Conservation (phyloP, 1,284 basidiomycete species). For the Cutaneotrichosporon curvatum region DNA sequence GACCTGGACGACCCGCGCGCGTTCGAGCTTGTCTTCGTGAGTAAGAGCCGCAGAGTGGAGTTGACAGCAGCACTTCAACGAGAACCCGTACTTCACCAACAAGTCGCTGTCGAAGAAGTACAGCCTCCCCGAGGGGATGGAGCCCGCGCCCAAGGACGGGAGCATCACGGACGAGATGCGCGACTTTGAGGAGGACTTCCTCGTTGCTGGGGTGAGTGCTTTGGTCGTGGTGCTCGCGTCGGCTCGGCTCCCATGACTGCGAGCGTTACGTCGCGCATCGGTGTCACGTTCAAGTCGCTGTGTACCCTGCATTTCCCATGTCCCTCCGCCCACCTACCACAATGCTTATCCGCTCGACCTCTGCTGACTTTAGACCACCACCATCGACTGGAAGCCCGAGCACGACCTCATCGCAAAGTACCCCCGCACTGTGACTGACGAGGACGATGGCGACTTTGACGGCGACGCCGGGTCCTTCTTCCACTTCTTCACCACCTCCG, state of each 20-base stretch:
- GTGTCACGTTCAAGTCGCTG: no score
- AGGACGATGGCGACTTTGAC: conserved; percentile 29
- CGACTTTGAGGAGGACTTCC: conserved; percentile 28
- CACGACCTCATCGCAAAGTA: conserved; percentile 46
- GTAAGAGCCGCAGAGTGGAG: conserved; percentile 8
- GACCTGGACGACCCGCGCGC: conserved; percentile 41
- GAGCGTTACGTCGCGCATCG: no score
- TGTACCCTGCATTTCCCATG: no score
- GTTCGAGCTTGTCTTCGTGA: conserved; percentile 42
- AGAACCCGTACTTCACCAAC: conserved; percentile 47
- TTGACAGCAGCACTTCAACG: conserved; percentile 34
- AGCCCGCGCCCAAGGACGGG: conserved; percentile 28
- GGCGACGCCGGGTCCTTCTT: conserved; percentile 50
- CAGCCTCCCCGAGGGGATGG: conserved; percentile 23
- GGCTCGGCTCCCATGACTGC: not conserved
- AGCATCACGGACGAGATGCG: conserved; percentile 31
- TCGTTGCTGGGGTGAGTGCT: conserved; percentile 24
- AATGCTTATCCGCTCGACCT: not conserved
- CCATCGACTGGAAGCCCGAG: conserved; percentile 50
- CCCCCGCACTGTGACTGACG: conserved; percentile 34
- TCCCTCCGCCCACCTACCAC: not conserved
- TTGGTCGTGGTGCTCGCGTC: not conserved
- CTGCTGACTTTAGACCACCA: conserved; percentile 18
- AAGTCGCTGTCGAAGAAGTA: conserved; percentile 38
- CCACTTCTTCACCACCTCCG: conserved; percentile 45